phyloP scores from a whole-genome alignment of 2,329 filamentous ascomycete genomes.

The Pseudovirgaria hyperparasitica region DNA sequence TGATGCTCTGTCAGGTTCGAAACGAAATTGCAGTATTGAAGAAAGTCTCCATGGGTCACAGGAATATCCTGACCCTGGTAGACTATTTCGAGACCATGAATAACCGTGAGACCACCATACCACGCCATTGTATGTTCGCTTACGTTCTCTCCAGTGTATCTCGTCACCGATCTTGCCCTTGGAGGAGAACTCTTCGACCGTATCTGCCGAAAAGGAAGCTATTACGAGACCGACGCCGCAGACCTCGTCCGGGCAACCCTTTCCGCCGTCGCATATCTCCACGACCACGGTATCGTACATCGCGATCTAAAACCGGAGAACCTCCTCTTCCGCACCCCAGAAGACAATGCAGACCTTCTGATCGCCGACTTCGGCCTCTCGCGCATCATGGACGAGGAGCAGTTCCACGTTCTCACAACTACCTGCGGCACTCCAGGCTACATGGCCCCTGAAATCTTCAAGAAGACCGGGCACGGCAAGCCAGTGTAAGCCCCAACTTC shows the following conservation, averaged over 20 bases:
- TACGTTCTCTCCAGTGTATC: constrained; percentile 50
- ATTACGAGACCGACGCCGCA: constrained; percentile 94
- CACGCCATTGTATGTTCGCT: constrained; percentile 1
- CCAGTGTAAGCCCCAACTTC: constrained; percentile 51
- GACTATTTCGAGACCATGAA: constrained; percentile 99
- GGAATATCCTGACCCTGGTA: constrained; percentile 93
- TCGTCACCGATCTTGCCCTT: constrained; percentile 91
- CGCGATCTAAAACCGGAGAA: constrained; percentile 97
- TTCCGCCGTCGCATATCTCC: constrained; percentile 94
- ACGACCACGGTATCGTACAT: constrained; percentile 97
- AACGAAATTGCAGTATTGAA: constrained; percentile 98
- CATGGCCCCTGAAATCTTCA: constrained; percentile 99
- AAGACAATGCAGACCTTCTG: constrained; percentile 92
- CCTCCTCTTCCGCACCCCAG: constrained; percentile 86
- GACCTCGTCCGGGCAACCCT: constrained; percentile 90
- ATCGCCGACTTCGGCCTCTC: constrained; percentile 96
- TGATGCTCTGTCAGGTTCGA: constrained; percentile 49
- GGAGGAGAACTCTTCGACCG: constrained; percentile 96
- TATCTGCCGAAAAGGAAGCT: constrained; percentile 96
- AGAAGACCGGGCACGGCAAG: constrained; percentile 95
- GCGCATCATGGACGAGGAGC: constrained; percentile 97
- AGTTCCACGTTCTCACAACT: constrained; percentile 94
- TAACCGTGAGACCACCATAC: constrained; percentile 48
- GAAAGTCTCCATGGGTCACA: constrained; percentile 96
- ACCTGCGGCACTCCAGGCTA: constrained; percentile 97